phyloP scores from a whole-genome alignment of 768 basidiomycete species.

The Gymnopilus junonius region DNA sequence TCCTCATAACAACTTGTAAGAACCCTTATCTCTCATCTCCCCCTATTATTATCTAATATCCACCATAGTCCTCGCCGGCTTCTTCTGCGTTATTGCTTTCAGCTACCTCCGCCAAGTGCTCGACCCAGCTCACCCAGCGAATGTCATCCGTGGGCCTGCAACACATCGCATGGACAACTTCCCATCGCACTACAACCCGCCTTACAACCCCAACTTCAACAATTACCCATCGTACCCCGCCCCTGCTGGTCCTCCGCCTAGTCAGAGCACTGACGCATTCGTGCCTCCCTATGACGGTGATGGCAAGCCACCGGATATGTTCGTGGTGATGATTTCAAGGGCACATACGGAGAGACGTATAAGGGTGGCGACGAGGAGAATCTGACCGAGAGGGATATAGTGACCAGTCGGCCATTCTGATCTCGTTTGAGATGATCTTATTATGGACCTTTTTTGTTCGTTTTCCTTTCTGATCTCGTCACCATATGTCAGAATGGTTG shows the following conservation, averaged over 20 bases:
- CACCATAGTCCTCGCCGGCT: constrained; percentile 50
- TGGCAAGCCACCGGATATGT: constrained; percentile 57
- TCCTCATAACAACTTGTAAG: constrained; percentile 65
- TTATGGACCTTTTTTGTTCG: neutral
- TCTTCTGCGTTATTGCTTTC: constrained; percentile 73
- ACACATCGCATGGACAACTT: constrained; percentile 39
- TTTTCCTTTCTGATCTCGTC: neutral
- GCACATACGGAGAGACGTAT: constrained; percentile 36
- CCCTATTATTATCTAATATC: neutral
- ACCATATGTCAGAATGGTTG: neutral
- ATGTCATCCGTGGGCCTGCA: constrained; percentile 51
- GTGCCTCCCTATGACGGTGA: constrained; percentile 38
- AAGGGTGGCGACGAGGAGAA: constrained; percentile 52
- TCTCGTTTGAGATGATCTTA: neutral
- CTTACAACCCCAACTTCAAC: constrained; percentile 50
- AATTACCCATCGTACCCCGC: constrained; percentile 43
- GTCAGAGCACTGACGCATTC: constrained; percentile 37
- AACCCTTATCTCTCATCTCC: neutral
- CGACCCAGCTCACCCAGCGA: constrained; percentile 65
- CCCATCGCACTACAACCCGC: constrained; percentile 62
- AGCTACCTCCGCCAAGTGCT: constrained; percentile 76
- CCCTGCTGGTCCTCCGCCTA: constrained; percentile 54
- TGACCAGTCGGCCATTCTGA: constrained; percentile 38
- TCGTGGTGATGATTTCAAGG: constrained; percentile 32
- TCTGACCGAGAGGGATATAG: constrained; percentile 37